phyloP scores from a whole-genome alignment of 441 rosid genomes.

The Corymbia calophylla region DNA sequence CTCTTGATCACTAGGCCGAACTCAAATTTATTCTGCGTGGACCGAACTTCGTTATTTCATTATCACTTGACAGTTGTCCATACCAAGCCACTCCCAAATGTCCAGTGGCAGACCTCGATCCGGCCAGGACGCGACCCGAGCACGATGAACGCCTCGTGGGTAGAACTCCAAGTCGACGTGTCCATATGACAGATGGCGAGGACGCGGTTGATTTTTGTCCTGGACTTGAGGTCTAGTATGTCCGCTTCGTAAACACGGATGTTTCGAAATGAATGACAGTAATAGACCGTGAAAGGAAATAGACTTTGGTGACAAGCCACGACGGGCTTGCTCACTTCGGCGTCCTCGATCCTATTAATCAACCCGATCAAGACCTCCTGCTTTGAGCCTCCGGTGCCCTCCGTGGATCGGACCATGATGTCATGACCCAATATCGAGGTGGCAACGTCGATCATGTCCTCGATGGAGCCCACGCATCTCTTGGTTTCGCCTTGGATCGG shows the following conservation, averaged over 20 bases:
- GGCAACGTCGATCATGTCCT: constrained; percentile 82
- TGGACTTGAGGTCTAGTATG: constrained; percentile 41
- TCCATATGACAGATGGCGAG: constrained; percentile 89
- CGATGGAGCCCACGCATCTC: constrained; percentile 80
- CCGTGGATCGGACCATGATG: constrained; percentile 61
- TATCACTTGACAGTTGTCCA: constrained; percentile 64
- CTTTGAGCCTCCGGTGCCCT: constrained; percentile 53
- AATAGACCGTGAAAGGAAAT: constrained; percentile 73
- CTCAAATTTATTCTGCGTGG: background rate
- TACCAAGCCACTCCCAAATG: constrained; percentile 70
- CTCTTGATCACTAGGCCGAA: background rate
- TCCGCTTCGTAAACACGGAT: constrained; percentile 85
- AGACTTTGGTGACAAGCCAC: constrained; percentile 91
- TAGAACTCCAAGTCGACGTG: constrained; percentile 76
- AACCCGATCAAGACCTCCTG: constrained; percentile 52
- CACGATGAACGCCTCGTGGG: constrained; percentile 70
- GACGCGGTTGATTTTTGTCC: constrained; percentile 62
- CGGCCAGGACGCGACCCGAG: constrained; percentile 72
- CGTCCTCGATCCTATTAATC: constrained; percentile 66
- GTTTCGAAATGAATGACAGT: constrained; percentile 84
- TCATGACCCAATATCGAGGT: constrained; percentile 70
- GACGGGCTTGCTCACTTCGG: constrained; percentile 48
- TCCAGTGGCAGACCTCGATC: constrained; percentile 96
- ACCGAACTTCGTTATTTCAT: background rate
- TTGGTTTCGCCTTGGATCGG: constrained; percentile 75